Evolutionary conservation across 2,329 filamentous ascomycete genomes (phyloP), one percentile per base, ranked within the genome.

Genomic region (Alternaria tenuissima): DNA sequence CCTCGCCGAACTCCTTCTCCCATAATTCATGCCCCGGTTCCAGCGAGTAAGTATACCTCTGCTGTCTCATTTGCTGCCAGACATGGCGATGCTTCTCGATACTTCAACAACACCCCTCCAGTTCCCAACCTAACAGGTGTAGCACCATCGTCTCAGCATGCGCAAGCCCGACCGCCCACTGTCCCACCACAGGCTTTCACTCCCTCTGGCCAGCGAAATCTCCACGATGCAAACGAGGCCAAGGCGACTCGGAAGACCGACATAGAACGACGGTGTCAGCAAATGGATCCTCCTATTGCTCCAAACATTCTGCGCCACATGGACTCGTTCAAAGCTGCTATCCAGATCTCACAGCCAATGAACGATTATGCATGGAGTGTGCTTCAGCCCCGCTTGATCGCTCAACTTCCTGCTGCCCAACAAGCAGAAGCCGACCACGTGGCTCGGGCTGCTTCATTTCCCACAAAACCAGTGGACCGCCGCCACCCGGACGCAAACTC

Each of bases 291-390:
- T 26, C 89, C 91, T 1, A 80, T 94, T 57, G 79, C 82, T 49
- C 79, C 88, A 39, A 84, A 83, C 65, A 82, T 91, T 42, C 81
- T 94, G 58, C 84, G 85, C 56, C 88, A 90, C 70, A 91, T 93
- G 77, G 85, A 90, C 47, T 88, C 90, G 1, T 94, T 93, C 75
- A 87, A 90, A 71, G 90, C 89, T 38, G 89, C 91, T 30, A 85
- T 91, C 46, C 87, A 91, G 64, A 90, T 92, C 38, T 86, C 86
- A 9, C 84, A 86, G 24, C 88, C 89, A 20, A 81, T 94, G 68
- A 88, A 87, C 64, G 89, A 93, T 60, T 81, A 83, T 55, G 87
- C 88, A 4, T 94, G 91, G 91, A 85, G 87, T 52, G 79, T 89
- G 53, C 81, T 94, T 36, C 87, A 88, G 68, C 87, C 88, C 49